phyloP scores from a whole-genome alignment of 176 grass and related monocot genomes.

The Zizania latifolia region DNA sequence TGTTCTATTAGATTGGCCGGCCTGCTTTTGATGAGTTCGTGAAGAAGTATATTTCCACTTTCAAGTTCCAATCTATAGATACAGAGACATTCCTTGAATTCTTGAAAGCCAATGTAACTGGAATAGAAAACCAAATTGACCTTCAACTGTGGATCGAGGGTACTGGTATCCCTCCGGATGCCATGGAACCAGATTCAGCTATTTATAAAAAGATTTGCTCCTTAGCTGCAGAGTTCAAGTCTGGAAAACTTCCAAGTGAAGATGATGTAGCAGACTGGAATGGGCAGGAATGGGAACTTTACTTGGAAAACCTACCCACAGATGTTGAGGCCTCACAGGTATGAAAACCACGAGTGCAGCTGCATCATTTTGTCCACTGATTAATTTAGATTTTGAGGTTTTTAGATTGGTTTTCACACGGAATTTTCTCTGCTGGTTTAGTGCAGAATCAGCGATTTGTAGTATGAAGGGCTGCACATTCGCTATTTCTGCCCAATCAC shows the following conservation, averaged over 20 bases:
- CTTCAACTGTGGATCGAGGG: slow-evolving; percentile 66
- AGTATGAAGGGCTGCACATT: neutral
- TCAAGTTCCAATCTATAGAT: slow-evolving; percentile 96
- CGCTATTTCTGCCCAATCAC: neutral
- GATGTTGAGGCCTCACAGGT: slow-evolving; percentile 93
- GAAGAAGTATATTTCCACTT: slow-evolving; percentile 90
- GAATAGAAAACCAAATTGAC: slow-evolving; percentile 84
- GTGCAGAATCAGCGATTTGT: neutral
- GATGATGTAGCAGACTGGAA: slow-evolving; percentile 82
- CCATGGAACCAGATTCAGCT: slow-evolving; percentile 86
- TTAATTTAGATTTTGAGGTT: neutral
- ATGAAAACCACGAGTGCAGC: neutral
- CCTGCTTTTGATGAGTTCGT: slow-evolving; percentile 77
- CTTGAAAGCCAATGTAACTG: slow-evolving; percentile 62
- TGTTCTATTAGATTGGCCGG: slow-evolving; percentile 64
- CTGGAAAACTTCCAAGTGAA: slow-evolving; percentile 74
- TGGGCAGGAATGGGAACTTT: slow-evolving; percentile 94
- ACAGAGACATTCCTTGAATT: slow-evolving; percentile 90
- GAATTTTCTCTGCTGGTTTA: neutral
- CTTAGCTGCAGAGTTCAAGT: slow-evolving; percentile 73
- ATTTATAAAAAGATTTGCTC: slow-evolving; percentile 70
- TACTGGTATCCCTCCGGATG: slow-evolving; percentile 87
- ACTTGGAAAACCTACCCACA: slow-evolving; percentile 79
- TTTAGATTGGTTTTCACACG: neutral
- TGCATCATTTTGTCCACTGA: neutral